phyloP scores from a whole-genome alignment of 805 yeast genomes.

The Saccharomycopsis fodiens region DNA sequence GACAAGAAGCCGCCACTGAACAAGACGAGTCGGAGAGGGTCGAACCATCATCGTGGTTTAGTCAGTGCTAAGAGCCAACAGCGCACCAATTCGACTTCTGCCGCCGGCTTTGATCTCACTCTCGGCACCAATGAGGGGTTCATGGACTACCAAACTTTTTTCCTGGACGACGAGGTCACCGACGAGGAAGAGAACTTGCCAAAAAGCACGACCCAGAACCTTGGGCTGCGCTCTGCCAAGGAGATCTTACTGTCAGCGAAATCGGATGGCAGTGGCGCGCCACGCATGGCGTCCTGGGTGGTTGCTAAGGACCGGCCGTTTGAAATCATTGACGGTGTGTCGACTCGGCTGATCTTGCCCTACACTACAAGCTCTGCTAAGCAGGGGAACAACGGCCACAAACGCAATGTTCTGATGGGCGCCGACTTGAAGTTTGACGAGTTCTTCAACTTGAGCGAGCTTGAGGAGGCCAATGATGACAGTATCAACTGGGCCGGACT shows the following conservation, averaged over 20 bases:
- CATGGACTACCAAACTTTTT: constrained; percentile 28
- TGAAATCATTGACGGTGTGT: constrained; percentile 90
- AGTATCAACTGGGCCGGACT: constrained; percentile 14
- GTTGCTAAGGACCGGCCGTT: constrained; percentile 72
- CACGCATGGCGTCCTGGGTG: constrained; percentile 88
- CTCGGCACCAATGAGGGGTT: constrained; percentile 18
- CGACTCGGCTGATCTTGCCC: constrained; percentile 74
- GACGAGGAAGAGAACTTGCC: constrained; percentile 89
- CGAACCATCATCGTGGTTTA: neutral
- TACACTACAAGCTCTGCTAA: constrained; percentile 17
- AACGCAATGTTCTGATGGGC: constrained; percentile 5
- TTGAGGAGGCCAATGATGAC: constrained; percentile 67
- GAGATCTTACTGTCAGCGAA: constrained; percentile 86
- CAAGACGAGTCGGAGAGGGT: neutral
- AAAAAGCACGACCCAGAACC: constrained; percentile 47
- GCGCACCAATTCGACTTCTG: neutral
- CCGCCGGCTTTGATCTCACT: constrained; percentile 14
- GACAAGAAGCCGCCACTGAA: constrained; percentile 17
- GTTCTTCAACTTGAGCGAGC: constrained; percentile 77
- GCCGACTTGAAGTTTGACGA: constrained; percentile 60
- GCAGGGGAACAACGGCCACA: neutral
- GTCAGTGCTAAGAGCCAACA: neutral
- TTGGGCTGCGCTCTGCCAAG: constrained; percentile 79
- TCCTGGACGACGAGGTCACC: constrained; percentile 70
- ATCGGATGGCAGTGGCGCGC: constrained; percentile 68